phyloP scores from a whole-genome alignment of 1,139 yeast genomes.

The Ogataea hybrid region DNA sequence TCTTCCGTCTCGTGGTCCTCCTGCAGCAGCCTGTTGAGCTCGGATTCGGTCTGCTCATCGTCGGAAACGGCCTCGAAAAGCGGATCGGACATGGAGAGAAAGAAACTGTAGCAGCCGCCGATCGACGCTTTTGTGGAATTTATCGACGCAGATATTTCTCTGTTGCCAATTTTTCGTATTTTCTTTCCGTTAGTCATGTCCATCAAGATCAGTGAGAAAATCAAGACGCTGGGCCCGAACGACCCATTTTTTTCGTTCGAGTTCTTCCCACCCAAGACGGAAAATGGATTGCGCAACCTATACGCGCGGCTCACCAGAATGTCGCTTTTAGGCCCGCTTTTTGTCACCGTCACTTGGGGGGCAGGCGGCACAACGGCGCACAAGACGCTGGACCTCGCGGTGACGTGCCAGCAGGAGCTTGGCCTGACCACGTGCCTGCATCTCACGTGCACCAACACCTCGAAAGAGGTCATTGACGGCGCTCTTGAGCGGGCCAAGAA shows the following conservation, averaged over 20 bases:
- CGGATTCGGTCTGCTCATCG: constrained; percentile 6
- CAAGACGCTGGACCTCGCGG: constrained; percentile 81
- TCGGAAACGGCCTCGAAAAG: constrained; percentile 12
- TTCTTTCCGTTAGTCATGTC: constrained; percentile 22
- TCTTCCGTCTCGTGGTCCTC: constrained; percentile 10
- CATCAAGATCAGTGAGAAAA: constrained; percentile 52
- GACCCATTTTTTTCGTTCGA: constrained; percentile 80
- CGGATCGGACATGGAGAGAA: constrained; percentile 12
- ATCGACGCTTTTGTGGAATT: constrained; percentile 4
- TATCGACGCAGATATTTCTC: neutral
- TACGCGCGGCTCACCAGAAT: constrained; percentile 84
- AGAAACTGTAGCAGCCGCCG: neutral
- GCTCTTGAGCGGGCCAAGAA: constrained; percentile 73
- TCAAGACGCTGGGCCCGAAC: constrained; percentile 42
- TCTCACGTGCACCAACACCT: constrained; percentile 93
- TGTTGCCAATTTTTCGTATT: neutral
- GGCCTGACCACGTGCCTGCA: constrained; percentile 90
- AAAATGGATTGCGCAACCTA: constrained; percentile 71
- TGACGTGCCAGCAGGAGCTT: constrained; percentile 69
- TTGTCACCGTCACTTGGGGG: constrained; percentile 97
- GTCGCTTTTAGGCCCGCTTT: constrained; percentile 83
- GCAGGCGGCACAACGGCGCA: constrained; percentile 96
- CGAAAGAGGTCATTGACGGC: constrained; percentile 67
- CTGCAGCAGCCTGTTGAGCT: constrained; percentile 13
- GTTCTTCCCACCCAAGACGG: constrained; percentile 95